Base-by-base conservation (phyloP, 1,139 yeast species). In the Blastobotrys petasosporus region DNA sequence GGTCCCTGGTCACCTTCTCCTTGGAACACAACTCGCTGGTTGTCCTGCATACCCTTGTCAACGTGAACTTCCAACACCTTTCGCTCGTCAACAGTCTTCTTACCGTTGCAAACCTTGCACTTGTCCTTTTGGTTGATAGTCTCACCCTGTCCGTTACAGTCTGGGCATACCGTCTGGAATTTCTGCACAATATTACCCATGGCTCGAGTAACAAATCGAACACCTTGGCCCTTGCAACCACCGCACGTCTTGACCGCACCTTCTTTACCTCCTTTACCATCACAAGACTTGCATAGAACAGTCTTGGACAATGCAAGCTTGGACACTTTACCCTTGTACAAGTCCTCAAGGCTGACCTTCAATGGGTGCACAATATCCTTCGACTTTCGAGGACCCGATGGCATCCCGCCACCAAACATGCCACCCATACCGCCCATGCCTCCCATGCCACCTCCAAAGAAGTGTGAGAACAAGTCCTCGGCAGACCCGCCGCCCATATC, bases 111-210 rank as follows among this genome's bases (percentile, higher is more conserved):
- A 39, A 69, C 65, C 59, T 79, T 80, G 80, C 99, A 92, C 65
- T 90, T 80, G 70, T 88, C 96, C 73, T 85, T 85, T 50, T 90
- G 78, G 66, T 84, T 82, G 64, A 88, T 78, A 55, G 83, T 84
- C 66, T 85, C 94, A 65, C 99, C 99, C 51, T 84, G 76, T 65
- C 97, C 98, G 57, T 79, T 73, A 82, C 99, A 92, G 52, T 72
- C 82, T 57, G 86, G 94, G 83, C 99, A 92, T 49, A 81, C 82
- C 36, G 95, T 82, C 73, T 92, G 98, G 80, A 85, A 85, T 75
- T 97, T 82, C 74, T 92, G 99, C 62, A 92, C 84, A 94, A 92
- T 88, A 55, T 96, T 97, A 58, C 99, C 99, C 97, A 92, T 90
- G 70, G 92, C 97, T 74, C 96, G 85, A 49, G 97, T 87, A 59